Percentiles rank a stretch among this genome's conserved stretches.
These are phyloP conservation scores for Phaeophleospora eucalypticola DNA, from an alignment of 2,329 filamentous ascomycete genomes.

Conservation along the genomic window DNA sequence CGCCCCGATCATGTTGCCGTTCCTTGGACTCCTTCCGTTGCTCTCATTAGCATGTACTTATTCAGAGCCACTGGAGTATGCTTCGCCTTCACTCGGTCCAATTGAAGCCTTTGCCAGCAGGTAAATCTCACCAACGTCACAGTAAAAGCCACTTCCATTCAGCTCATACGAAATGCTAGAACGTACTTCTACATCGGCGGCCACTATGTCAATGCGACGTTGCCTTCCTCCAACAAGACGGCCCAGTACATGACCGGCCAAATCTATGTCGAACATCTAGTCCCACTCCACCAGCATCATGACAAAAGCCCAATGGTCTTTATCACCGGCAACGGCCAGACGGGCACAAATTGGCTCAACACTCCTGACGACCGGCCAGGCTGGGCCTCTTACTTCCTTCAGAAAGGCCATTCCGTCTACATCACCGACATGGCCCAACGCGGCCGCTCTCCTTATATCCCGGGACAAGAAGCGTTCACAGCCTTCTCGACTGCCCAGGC, in stretches of 20 bases:
- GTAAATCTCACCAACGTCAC: not conserved
- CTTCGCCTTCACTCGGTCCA: not conserved
- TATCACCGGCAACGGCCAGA: conserved; percentile 41
- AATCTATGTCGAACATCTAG: conserved; percentile 52
- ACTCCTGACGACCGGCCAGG: conserved; percentile 46
- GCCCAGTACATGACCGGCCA: conserved; percentile 36
- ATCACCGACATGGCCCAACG: conserved; percentile 40
- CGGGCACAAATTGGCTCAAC: conserved; percentile 43
- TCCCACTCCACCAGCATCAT: conserved; percentile 13
- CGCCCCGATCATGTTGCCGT: too few species aligned
- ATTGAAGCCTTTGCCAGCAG: not conserved
- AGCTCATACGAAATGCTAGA: too few species aligned
- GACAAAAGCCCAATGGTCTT: conserved; percentile 37
- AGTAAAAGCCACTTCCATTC: too few species aligned
- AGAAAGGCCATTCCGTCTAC: conserved; percentile 45
- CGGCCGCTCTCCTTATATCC: conserved; percentile 27
- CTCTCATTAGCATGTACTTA: too few species aligned
- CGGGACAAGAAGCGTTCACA: conserved; percentile 14
- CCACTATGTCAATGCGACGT: conserved; percentile 21
- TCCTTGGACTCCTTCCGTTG: too few species aligned
- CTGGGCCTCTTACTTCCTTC: conserved; percentile 47
- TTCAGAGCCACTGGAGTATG: too few species aligned
- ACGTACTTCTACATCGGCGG: conserved; percentile 24
- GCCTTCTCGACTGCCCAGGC: conserved; percentile 28
- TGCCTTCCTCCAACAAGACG: conserved; percentile 11